Conservation (phyloP, 164 flowering plant species). For the Stephania cephalantha region DNA sequence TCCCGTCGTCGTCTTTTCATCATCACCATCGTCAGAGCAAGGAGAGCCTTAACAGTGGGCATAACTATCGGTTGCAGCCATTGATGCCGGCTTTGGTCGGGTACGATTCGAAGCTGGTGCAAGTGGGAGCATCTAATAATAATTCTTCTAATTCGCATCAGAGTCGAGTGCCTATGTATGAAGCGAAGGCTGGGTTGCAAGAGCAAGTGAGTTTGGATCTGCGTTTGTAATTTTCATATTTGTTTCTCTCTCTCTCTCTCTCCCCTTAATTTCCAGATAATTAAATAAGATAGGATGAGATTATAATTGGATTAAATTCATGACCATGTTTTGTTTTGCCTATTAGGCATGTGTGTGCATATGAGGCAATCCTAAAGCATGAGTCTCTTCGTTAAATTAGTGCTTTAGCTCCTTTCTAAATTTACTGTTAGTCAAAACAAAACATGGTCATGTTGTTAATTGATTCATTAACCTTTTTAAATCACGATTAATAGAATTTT, state of each 20-base stretch:
- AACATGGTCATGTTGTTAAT: background rate
- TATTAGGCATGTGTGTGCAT: background rate
- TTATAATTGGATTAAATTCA: background rate
- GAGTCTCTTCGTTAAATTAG: background rate
- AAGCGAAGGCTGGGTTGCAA: slow-evolving; percentile 33
- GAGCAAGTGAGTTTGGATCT: slow-evolving; percentile 95
- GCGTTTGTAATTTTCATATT: slow-evolving; percentile 45
- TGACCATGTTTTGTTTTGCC: background rate
- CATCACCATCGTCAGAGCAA: slow-evolving; percentile 16
- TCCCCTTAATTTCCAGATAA: no score
- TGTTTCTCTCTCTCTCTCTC: background rate
- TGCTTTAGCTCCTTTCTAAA: background rate
- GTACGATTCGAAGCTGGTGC: slow-evolving; percentile 25
- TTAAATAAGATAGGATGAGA: background rate
- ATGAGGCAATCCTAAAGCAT: slow-evolving; percentile 6
- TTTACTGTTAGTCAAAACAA: background rate
- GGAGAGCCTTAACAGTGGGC: slow-evolving; percentile 16
- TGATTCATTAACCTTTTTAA: background rate
- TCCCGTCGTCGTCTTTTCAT: slow-evolving; percentile 25
- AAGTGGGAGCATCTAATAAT: background rate
- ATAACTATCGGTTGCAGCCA: slow-evolving; percentile 17
- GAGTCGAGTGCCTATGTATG: slow-evolving; percentile 24
- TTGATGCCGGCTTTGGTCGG: slow-evolving; percentile 12
- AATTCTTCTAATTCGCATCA: slow-evolving; percentile 17
- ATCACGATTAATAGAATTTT: background rate